Evolutionary conservation across 208 protist genomes (phyloP).

Genomic region (Trypanosoma vivax): DNA sequence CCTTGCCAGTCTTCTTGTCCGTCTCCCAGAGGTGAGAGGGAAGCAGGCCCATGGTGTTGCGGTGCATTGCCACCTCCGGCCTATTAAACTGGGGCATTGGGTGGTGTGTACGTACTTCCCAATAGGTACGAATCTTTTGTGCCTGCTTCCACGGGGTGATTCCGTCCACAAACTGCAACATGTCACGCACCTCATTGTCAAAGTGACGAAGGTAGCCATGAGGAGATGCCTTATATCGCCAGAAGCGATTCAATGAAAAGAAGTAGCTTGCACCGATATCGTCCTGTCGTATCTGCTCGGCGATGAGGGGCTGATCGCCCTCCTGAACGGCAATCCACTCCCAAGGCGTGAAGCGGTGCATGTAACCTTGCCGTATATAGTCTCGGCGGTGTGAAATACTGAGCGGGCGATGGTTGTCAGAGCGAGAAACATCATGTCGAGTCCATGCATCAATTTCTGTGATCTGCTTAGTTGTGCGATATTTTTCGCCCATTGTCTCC

Average conservation of each 20-base stretch:
- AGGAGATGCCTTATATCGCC: conserved; percentile 84
- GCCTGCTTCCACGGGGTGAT: conserved; percentile 87
- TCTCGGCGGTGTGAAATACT: conserved; percentile 78
- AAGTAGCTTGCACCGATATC: conserved; percentile 72
- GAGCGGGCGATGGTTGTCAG: conserved; percentile 86
- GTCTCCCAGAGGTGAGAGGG: conserved; percentile 84
- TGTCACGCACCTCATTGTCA: conserved; percentile 84
- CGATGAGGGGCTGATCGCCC: conserved; percentile 80
- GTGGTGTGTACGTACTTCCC: conserved; percentile 85
- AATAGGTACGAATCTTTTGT: conserved; percentile 88
- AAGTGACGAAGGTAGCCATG: conserved; percentile 87
- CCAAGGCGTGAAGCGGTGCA: conserved; percentile 85
- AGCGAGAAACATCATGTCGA: conserved; percentile 46
- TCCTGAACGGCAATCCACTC: conserved; percentile 88
- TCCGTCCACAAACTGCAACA: conserved; percentile 84
- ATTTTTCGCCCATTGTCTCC: conserved; percentile 19
- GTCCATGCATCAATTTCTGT: conserved; percentile 84
- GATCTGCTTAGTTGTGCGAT: conserved; percentile 81
- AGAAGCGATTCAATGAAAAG: conserved; percentile 81
- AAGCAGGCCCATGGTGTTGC: conserved; percentile 74
- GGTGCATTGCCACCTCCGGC: conserved; percentile 85
- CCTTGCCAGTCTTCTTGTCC: conserved; percentile 90
- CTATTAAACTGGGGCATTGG: conserved; percentile 88
- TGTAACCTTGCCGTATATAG: conserved; percentile 83
- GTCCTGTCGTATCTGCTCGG: conserved; percentile 74